These are phyloP conservation scores for Lithospermum erythrorhizon DNA, from an alignment of 257 asterid genomes.

Conservation along the genomic window DNA sequence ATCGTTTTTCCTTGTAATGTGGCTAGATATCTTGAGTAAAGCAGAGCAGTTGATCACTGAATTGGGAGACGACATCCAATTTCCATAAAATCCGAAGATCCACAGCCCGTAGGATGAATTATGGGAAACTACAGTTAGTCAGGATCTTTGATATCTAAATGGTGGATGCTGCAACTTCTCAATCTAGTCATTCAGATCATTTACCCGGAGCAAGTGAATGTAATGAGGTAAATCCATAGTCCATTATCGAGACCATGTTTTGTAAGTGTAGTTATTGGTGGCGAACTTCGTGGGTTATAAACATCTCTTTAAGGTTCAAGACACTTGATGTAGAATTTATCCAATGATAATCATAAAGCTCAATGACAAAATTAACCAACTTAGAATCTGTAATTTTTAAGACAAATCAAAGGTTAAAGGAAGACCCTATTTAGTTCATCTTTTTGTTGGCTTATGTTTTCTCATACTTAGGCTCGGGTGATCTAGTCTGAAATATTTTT, in stretches of 20 bases:
- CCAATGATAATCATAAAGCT: too few species aligned
- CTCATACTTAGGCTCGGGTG: background rate
- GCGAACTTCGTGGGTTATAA: background rate
- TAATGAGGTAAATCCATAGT: too few species aligned
- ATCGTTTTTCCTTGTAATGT: constrained; percentile 7
- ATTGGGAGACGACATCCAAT: constrained; percentile 35
- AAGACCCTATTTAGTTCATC: background rate
- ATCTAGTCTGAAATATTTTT: too few species aligned
- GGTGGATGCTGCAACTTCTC: constrained; percentile 21
- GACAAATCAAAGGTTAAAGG: background rate
- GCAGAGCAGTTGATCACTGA: constrained; percentile 61
- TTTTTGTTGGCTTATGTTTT: background rate
- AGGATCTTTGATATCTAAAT: constrained; percentile 23
- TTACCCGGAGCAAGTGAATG: constrained; percentile 5
- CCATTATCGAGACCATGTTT: too few species aligned
- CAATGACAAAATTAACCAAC: too few species aligned
- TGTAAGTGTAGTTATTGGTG: too few species aligned
- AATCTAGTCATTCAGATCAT: constrained; percentile 38
- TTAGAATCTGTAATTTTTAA: too few species aligned
- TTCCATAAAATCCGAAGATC: constrained; percentile 14
- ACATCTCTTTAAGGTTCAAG: too few species aligned
- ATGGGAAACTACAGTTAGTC: too few species aligned
- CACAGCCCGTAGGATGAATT: background rate
- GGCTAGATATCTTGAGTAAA: constrained; percentile 51
- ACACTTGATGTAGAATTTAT: too few species aligned